Evolutionary conservation across 305 asterid genomes (phyloP).

Genomic region (Ilex paraguariensis): DNA sequence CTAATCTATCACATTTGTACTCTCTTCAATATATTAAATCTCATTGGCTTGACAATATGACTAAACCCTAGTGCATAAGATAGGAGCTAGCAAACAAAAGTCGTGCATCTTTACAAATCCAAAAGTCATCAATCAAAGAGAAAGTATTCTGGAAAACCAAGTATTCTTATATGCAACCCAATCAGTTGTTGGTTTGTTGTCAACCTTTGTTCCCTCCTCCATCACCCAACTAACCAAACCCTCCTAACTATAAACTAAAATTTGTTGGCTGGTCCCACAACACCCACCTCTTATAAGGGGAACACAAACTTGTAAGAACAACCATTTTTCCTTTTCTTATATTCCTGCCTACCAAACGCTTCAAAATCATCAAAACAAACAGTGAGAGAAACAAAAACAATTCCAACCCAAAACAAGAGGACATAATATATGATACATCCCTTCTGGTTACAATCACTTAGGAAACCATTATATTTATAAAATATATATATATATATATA

Average conservation of each 20-base stretch:
- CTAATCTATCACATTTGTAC: too few relatives aligned
- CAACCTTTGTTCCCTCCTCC: conserved; percentile 8
- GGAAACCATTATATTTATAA: too few relatives aligned
- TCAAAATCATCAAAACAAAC: conserved; percentile 22
- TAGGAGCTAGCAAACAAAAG: not conserved
- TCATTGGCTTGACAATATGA: too few relatives aligned
- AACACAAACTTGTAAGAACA: conserved; percentile 34
- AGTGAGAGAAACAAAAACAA: conserved; percentile 4
- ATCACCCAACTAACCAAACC: conserved; percentile 22
- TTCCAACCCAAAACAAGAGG: conserved; percentile 1
- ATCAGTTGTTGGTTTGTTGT: conserved; percentile 15
- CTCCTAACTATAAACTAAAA: conserved; percentile 38
- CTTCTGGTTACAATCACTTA: not conserved
- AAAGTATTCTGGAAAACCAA: not conserved
- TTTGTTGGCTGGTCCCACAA: conserved; percentile 42
- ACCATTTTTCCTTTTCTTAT: conserved; percentile 31
- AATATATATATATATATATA: too few relatives aligned
- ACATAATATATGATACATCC: not conserved
- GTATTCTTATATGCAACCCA: conserved; percentile 14
- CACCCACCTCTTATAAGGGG: conserved; percentile 60
- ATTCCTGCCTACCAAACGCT: conserved; percentile 35
- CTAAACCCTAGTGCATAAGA: not conserved
- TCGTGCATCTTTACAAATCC: not conserved
- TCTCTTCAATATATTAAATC: too few relatives aligned
- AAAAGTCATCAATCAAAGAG: not conserved